Evolutionary conservation across 306 rosid genomes (phyloP).

Genomic region (Medicago lupulina): DNA sequence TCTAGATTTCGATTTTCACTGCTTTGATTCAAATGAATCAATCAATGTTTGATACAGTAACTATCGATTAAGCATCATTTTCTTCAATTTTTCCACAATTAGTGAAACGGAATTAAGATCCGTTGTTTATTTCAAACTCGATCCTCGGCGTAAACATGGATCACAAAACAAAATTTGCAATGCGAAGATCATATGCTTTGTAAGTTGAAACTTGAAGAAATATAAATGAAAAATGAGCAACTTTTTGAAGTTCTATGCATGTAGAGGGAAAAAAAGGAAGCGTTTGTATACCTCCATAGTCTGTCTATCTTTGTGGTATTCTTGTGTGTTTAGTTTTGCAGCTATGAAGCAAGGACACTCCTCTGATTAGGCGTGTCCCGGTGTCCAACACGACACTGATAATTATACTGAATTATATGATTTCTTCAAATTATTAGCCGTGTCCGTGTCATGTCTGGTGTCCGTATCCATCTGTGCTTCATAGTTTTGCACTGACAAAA

Average conservation of each 20-base stretch:
- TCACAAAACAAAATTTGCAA: background rate
- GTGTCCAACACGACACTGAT: too few relatives aligned
- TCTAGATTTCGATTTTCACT: constrained; percentile 36
- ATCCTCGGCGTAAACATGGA: constrained; percentile 36
- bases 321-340: too few relatives aligned
- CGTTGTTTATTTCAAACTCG: constrained; percentile 30
- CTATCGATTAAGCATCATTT: constrained; percentile 7
- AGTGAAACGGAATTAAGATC: constrained; percentile 34
- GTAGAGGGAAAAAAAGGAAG: background rate
- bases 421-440: too few relatives aligned
- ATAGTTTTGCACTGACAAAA: too few relatives aligned
- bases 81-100: constrained; percentile 3
- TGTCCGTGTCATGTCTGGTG: too few relatives aligned
- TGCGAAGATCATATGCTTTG: constrained; percentile 12
- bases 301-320: background rate
- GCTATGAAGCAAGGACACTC: too few relatives aligned
- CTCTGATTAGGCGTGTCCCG: too few relatives aligned
- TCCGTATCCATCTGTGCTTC: too few relatives aligned
- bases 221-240: constrained; percentile 1
- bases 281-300: background rate
- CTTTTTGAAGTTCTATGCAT: constrained; percentile 6
- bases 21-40: constrained; percentile 33
- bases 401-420: too few relatives aligned
- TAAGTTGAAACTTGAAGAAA: background rate
- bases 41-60: constrained; percentile 1